A percentile compares a stretch with the other conserved stretches of the same genome.
phyloP scores from a whole-genome alignment of 2,329 filamentous ascomycete genomes.

The Fusarium sublunatum region DNA sequence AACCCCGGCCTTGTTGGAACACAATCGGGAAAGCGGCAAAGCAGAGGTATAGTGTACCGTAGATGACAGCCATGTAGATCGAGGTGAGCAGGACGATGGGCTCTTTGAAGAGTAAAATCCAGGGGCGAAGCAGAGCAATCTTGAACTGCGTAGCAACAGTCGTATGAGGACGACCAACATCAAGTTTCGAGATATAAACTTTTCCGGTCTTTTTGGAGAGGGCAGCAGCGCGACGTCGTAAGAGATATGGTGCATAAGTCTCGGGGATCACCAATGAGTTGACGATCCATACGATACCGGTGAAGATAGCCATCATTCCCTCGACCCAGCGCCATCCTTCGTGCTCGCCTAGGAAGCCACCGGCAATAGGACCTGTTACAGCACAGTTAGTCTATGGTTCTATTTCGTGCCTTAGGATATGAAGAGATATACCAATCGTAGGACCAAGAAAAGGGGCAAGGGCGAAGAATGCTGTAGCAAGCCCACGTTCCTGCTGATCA shows the following conservation, averaged over 20 bases:
- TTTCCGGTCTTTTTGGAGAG: slow-evolving; percentile 65
- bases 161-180: slow-evolving; percentile 56
- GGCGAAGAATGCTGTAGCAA: slow-evolving; percentile 69
- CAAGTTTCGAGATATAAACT: slow-evolving; percentile 63
- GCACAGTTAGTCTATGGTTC: neutral
- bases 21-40: slow-evolving; percentile 70
- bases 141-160: slow-evolving; percentile 63
- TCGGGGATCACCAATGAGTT: slow-evolving; percentile 65
- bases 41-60: slow-evolving; percentile 65
- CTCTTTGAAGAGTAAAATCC: slow-evolving; percentile 73
- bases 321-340: slow-evolving; percentile 74
- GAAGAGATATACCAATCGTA: slow-evolving; percentile 55
- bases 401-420: neutral
- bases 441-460: slow-evolving; percentile 74
- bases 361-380: slow-evolving; percentile 65
- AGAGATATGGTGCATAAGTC: slow-evolving; percentile 69
- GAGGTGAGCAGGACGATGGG: slow-evolving; percentile 73
- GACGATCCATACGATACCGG: slow-evolving; percentile 67
- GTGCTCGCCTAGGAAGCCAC: slow-evolving; percentile 70
- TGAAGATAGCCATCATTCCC: slow-evolving; percentile 71
- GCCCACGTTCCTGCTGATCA: slow-evolving; percentile 62
- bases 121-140: slow-evolving; percentile 69
- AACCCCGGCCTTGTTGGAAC: slow-evolving; percentile 68
- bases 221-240: slow-evolving; percentile 62
- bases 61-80: slow-evolving; percentile 72